phyloP scores from a whole-genome alignment of 371 early-diverging fungal species.

The Mucor lusitanicus region DNA sequence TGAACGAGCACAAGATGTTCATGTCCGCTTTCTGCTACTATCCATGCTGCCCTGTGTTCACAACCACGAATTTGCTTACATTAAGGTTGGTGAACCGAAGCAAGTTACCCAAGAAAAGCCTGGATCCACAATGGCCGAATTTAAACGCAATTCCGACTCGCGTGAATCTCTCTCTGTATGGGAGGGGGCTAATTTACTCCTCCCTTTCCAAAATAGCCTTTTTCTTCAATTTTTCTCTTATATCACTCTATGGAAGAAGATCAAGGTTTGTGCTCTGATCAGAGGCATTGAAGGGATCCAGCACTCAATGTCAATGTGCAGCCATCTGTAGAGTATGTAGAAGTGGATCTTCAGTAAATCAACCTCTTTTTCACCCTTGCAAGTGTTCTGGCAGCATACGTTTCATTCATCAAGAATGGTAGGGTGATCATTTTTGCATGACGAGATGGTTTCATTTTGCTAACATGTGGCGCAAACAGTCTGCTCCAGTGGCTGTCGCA shows the following conservation, averaged over 20 bases:
- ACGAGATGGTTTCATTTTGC: not conserved
- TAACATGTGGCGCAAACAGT: constrained; percentile 30
- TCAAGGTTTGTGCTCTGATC: not conserved
- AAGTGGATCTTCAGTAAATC: constrained; percentile 52
- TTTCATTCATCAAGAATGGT: constrained; percentile 75
- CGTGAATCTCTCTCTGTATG: not conserved
- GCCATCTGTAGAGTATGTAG: constrained; percentile 80
- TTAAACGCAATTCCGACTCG: not conserved
- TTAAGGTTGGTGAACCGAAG: not conserved
- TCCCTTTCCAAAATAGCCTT: not conserved
- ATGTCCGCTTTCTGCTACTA: not conserved
- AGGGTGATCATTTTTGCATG: not conserved
- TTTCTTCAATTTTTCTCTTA: not conserved
- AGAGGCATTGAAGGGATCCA: too few species aligned
- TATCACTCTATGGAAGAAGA: constrained; percentile 10
- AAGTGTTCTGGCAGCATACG: constrained; percentile 77
- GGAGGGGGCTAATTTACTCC: not conserved
- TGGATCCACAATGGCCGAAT: not conserved
- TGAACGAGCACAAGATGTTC: not conserved
- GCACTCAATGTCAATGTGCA: not conserved
- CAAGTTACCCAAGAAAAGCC: not conserved
- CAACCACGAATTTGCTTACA: not conserved
- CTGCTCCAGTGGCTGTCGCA: constrained; percentile 87
- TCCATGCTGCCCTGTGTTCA: not conserved
- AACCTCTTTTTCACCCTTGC: constrained; percentile 77